These are phyloP conservation scores for Neonectria punicea DNA, from an alignment of 2,329 filamentous ascomycete genomes.

Conservation along the genomic window DNA sequence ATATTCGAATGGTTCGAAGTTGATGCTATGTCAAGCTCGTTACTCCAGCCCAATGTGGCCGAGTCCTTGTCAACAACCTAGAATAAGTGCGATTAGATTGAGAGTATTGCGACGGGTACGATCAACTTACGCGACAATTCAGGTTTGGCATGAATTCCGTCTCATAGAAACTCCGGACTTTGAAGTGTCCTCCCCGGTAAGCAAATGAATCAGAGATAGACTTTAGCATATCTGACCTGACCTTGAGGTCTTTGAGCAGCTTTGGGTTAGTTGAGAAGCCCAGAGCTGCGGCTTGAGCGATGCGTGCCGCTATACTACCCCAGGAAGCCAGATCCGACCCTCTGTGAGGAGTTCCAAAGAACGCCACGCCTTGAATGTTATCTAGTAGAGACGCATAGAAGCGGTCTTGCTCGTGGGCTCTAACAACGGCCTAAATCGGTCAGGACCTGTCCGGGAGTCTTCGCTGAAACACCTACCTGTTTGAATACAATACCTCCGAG, in stretches of 20 bases:
- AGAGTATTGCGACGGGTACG: too few species aligned
- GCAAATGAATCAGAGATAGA: not conserved
- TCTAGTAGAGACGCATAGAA: not conserved
- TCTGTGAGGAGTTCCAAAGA: slow-evolving; percentile 3
- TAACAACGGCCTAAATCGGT: not conserved
- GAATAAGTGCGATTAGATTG: not conserved
- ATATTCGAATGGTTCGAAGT: not conserved
- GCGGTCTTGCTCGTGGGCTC: not conserved
- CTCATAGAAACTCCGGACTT: slow-evolving; percentile 5
- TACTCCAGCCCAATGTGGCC: not conserved
- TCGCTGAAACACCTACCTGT: not conserved
- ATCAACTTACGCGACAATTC: not conserved
- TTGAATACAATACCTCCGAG: not conserved
- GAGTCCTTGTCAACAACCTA: slow-evolving; percentile 6
- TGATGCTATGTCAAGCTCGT: not conserved
- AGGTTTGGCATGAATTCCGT: not conserved
- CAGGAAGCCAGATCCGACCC: slow-evolving; percentile 1
- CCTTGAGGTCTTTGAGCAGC: not conserved
- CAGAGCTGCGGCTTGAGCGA: not conserved
- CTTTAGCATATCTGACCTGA: not conserved
- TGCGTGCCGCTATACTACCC: not conserved
- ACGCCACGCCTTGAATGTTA: not conserved
- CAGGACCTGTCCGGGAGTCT: not conserved
- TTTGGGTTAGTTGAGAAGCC: not conserved
- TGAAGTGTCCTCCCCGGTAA: not conserved